Base-by-base conservation (phyloP, 768 basidiomycete species). In the Pleurotus citrinopileatus region DNA sequence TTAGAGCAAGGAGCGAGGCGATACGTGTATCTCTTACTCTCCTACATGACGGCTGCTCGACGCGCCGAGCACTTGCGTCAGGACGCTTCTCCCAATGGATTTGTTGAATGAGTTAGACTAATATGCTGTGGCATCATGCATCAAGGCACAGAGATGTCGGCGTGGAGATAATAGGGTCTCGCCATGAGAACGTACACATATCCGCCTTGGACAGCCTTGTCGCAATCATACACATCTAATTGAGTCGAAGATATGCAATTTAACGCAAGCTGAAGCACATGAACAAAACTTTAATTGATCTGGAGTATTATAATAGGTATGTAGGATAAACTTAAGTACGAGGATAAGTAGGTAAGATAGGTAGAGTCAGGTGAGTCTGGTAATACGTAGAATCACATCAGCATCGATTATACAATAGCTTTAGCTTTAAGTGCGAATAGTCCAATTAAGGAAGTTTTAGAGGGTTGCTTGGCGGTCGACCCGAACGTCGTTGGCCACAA, bases 401-500 rank as follows among this genome's bases (percentile, higher is more conserved):
- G 12, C 37, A 37, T 15, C 23, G 23, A 51, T 51, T 19, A 37
- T 51, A 36, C 32, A 37, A 26, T 40, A 40, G 15, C 9, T 34
- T 10, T 34, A 34, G 10, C 32, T 9, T 10, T 9, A 40, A 19
- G 12, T 36, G 12, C 34, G 34, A 51, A 32, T 34, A 28, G 29
- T 51, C 46, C 26, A 28, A 34, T 9, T 12, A 9, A 19, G 15
- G 48, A 34, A 36, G 10, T 15, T 19, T 37, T 23, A 51, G 22
- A 51, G 48, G 12, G 48, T 51, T 29, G 57, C 44, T 55, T 65
- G 65, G 36, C 59, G 58, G 42, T 65, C 62, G 7, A 68, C 70
- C 38, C 64, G 64, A 36, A 68, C 61, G 57, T 83, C 79, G n/a
- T 69, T 71, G 26, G 78, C 81, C 5, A 80, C 76, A 46, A 82